Base-by-base conservation (phyloP, 148 eudicot genomes). In the Rhododendron vialii region DNA sequence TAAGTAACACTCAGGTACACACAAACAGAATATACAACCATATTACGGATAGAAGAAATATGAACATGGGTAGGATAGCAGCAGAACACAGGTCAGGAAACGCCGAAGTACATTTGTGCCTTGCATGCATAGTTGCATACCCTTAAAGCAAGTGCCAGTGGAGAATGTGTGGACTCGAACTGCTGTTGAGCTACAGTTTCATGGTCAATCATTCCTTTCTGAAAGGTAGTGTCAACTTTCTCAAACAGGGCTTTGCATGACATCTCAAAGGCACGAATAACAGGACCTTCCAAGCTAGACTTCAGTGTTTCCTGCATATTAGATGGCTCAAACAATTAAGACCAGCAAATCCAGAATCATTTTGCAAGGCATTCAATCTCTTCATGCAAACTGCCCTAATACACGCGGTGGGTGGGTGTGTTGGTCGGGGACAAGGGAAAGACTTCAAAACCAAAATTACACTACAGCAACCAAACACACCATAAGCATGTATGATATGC, bases 221-320 rank as follows among this genome's bases (percentile, higher is more conserved):
- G 98, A 84, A 97, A 97, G 75, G 98, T 88, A 85, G 93, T 45
- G 83, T 97, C 95, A 86, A 97, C 93, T 95, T 97, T 98, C 89
- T 97, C 96, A 93, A 97, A 97, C 95, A 97, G 93, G 61, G 96
- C 88, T 90, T 93, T 92, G 90, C 99, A 95, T 75, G 98, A 90
- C 93, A 89, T 90, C 94, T 95, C 98, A 85, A 95, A 95, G 82
- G 95, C 98, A 88, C 98, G 99, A 67, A 95, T 86, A n/a, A 95
- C 83, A 78, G 94, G 91, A 82, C 88, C 89, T 91, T 97, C 99
- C 88, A 97, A 77, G 89, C 91, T 91, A 83, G 95, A 91, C 88
- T 92, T 97, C 88, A 97, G 57, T 30, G 96, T 91, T 83, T 97
- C 99, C 98, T 97, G 94, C 88, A 89, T 35, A 75, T 75, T 63